phyloP scores from a whole-genome alignment of 306 rosid species.

The Vachellia collinsii region DNA sequence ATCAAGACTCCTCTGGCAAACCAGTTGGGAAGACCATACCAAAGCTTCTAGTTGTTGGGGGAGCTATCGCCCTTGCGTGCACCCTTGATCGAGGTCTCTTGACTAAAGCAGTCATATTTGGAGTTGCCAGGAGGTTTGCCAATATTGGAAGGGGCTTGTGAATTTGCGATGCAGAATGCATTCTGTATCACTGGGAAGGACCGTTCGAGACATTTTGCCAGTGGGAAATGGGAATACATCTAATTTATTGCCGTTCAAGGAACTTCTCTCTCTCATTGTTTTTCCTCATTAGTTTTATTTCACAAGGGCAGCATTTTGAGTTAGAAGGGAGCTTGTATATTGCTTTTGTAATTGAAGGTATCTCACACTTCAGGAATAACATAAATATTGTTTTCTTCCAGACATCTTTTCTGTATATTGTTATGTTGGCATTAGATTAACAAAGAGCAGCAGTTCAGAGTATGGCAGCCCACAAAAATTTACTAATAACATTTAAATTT shows the following conservation, averaged over 20 bases:
- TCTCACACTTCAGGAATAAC: constrained; percentile 45
- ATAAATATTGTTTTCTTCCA: constrained; percentile 3
- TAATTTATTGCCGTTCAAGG: constrained; percentile 21
- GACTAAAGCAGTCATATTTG: too few species aligned
- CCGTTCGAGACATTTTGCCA: constrained; percentile 21
- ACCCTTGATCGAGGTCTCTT: too few species aligned
- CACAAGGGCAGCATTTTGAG: constrained; percentile 37
- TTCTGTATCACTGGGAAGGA: background rate
- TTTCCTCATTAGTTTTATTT: constrained; percentile 39
- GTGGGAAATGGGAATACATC: constrained; percentile 40
- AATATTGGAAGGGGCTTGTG: constrained; percentile 77
- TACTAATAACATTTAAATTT: too few species aligned
- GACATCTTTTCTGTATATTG: too few species aligned
- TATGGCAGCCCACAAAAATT: too few species aligned
- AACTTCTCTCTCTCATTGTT: constrained; percentile 38
- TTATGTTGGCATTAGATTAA: too few species aligned
- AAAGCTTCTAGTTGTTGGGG: too few species aligned
- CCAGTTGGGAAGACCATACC: too few species aligned
- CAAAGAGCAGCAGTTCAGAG: too few species aligned
- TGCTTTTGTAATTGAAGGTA: constrained; percentile 23
- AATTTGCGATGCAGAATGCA: constrained; percentile 44
- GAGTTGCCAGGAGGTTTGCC: constrained; percentile 82
- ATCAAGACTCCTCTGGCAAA: too few species aligned
- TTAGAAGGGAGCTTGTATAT: constrained; percentile 30
- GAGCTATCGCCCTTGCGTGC: too few species aligned